phyloP scores from a whole-genome alignment of 768 basidiomycete species.

The Imleria badia region DNA sequence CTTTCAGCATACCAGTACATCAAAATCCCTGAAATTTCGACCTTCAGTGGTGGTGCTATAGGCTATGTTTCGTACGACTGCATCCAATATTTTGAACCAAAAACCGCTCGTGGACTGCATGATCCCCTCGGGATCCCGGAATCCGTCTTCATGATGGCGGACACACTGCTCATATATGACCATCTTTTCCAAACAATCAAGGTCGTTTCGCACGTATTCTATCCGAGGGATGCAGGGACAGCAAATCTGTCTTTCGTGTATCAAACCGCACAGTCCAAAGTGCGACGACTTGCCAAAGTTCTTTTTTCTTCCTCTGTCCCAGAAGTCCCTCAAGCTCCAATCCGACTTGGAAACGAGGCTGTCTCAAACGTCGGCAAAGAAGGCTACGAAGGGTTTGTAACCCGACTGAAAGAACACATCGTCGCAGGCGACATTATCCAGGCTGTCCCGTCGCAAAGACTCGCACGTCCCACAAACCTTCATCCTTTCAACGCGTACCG shows the following conservation, averaged over 20 bases:
- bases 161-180: slow-evolving; percentile 94
- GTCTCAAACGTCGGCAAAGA: slow-evolving; percentile 91
- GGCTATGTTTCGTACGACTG: slow-evolving; percentile 98
- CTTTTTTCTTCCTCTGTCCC: slow-evolving; percentile 53
- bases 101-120: slow-evolving; percentile 71
- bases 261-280: slow-evolving; percentile 80
- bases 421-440: slow-evolving; percentile 98
- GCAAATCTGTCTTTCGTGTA: slow-evolving; percentile 83
- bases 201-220: slow-evolving; percentile 94
- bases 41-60: slow-evolving; percentile 96
- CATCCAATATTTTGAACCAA: slow-evolving; percentile 95
- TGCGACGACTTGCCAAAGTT: slow-evolving; percentile 74
- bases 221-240: slow-evolving; percentile 64
- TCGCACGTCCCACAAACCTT: slow-evolving; percentile 79
- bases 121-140: slow-evolving; percentile 91
- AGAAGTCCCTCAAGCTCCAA: slow-evolving; percentile 66
- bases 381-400: slow-evolving; percentile 91
- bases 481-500: slow-evolving; percentile 99
- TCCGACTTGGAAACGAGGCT: slow-evolving; percentile 61
- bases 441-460: slow-evolving; percentile 93
- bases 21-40: slow-evolving; percentile 87
- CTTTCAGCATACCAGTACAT: slow-evolving; percentile 85
- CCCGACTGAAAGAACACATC: slow-evolving; percentile 90
- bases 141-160: slow-evolving; percentile 94
- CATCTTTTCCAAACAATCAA: slow-evolving; percentile 95